Evolutionary conservation across 495 filamentous ascomycete genomes (phyloP).

Genomic region (Aspergillus nanangensis): DNA sequence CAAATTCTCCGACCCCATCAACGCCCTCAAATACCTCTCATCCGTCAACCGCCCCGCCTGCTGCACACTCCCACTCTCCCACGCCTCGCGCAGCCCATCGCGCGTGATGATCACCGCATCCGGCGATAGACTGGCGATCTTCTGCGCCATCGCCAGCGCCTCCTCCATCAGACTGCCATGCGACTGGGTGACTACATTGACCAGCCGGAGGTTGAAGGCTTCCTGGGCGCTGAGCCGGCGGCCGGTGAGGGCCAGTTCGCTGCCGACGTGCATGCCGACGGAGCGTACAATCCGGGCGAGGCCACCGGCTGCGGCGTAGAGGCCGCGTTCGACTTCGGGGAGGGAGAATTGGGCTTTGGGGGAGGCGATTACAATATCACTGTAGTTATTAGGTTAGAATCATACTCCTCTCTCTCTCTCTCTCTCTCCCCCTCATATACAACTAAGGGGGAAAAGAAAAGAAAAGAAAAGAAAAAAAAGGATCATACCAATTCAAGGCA

Average conservation of each 20-base stretch:
- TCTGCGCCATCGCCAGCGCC: constrained; percentile 18
- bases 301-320: constrained; percentile 62
- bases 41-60: constrained; percentile 52
- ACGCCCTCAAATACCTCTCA: constrained; percentile 47
- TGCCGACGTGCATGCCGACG: constrained; percentile 58
- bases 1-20: constrained; percentile 67
- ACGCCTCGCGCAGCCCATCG: constrained; percentile 59
- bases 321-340: constrained; percentile 61
- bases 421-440: too few relatives aligned
- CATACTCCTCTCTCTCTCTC: too few relatives aligned
- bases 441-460: background rate
- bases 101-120: constrained; percentile 64
- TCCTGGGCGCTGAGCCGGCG: constrained; percentile 48
- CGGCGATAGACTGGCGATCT: constrained; percentile 48
- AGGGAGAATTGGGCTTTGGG: constrained; percentile 52
- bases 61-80: constrained; percentile 59
- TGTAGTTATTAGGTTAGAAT: constrained; percentile 7
- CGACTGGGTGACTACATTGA: constrained; percentile 54
- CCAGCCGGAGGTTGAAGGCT: constrained; percentile 57
- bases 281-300: constrained; percentile 60
- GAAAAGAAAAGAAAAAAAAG: constrained; percentile 1
- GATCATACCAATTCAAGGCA: constrained; percentile 46
- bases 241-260: constrained; percentile 63
- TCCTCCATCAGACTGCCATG: constrained; percentile 40
- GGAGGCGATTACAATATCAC: constrained; percentile 60